Conservation (phyloP, 2,329 filamentous ascomycete species). For the Phyllosticta citrichinensis region DNA sequence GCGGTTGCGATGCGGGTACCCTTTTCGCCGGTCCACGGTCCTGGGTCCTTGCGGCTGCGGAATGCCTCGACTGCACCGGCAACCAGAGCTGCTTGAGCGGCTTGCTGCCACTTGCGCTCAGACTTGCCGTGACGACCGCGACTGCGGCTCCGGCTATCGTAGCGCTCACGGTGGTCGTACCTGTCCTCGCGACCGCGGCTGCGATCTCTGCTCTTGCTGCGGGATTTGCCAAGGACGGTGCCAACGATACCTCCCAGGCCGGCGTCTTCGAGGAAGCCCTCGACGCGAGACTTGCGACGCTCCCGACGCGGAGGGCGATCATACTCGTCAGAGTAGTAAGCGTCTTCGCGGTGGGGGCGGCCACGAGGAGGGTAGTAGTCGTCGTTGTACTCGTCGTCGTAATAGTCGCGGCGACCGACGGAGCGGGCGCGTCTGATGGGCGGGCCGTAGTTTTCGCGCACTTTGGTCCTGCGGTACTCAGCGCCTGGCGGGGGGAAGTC, state of each 20-base stretch:
- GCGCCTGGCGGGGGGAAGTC: slow-evolving; percentile 67
- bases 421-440: slow-evolving; percentile 52
- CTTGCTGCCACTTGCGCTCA: slow-evolving; percentile 57
- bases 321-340: slow-evolving; percentile 36
- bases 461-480: slow-evolving; percentile 36
- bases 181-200: slow-evolving; percentile 41
- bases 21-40: slow-evolving; percentile 83
- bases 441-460: slow-evolving; percentile 38
- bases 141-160: slow-evolving; percentile 43
- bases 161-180: slow-evolving; percentile 26
- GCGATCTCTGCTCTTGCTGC: slow-evolving; percentile 50
- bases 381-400: slow-evolving; percentile 50
- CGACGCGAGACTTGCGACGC: slow-evolving; percentile 48
- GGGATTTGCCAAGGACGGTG: slow-evolving; percentile 42
- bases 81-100: slow-evolving; percentile 80
- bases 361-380: slow-evolving; percentile 34
- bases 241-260: slow-evolving; percentile 47
- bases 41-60: slow-evolving; percentile 77
- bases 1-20: slow-evolving; percentile 86
- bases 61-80: slow-evolving; percentile 90
- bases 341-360: slow-evolving; percentile 36
- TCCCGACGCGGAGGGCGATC: slow-evolving; percentile 32
- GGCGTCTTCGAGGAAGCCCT: slow-evolving; percentile 50
- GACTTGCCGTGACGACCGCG: slow-evolving; percentile 49
- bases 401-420: slow-evolving; percentile 47